Base-by-base conservation (phyloP, 768 basidiomycete genomes). In the Termitomyces sp. region DNA sequence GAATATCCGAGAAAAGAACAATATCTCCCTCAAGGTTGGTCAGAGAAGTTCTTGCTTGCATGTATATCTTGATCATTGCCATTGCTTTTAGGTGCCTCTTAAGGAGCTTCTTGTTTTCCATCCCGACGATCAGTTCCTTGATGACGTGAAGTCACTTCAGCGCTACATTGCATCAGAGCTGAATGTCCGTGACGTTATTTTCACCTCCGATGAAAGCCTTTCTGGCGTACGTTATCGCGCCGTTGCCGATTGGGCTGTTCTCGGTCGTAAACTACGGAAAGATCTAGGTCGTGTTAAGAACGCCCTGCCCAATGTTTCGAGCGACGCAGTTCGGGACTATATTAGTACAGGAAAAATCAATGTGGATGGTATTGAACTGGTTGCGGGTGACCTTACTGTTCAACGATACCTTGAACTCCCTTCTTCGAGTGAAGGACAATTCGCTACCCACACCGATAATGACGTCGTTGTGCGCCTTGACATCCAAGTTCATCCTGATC, bases 391-490 rank as follows among this genome's bases (percentile, higher is more conserved):
- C 67, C 78, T 99, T 60, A 79, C 88, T 14, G 91, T 98, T 20
- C 89, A 92, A 61, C 88, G 96, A 3, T 96, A 90, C 72, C 87
- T 98, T 61, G 94, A 96, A 65, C 76, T 92, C 0, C 88, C 85
- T 1, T 61, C 85, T 1, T 70, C 75, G 2, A 74, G 76, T 11
- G 80, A 85, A 65, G 82, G 79, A 48, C 85, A 87, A 62, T 88
- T 83, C 63, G 85, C 86, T 43, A 92, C 90, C 30, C 87, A 94
- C 61, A 93, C 94, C 22, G 92, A 98, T 73, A 91, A 89, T 66
- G 94, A 98, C 64, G 94, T 98, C 52, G 95, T 97, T 50, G 82
- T 98, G 60, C 81, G 96, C 48, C 84, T 99, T 41, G 97, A 99
- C 72, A 84, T 93, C 55, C 85, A 89, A 69, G 81, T 88, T 47